Conservation (phyloP, 208 protist species). For the Crithidia fasciculata region DNA sequence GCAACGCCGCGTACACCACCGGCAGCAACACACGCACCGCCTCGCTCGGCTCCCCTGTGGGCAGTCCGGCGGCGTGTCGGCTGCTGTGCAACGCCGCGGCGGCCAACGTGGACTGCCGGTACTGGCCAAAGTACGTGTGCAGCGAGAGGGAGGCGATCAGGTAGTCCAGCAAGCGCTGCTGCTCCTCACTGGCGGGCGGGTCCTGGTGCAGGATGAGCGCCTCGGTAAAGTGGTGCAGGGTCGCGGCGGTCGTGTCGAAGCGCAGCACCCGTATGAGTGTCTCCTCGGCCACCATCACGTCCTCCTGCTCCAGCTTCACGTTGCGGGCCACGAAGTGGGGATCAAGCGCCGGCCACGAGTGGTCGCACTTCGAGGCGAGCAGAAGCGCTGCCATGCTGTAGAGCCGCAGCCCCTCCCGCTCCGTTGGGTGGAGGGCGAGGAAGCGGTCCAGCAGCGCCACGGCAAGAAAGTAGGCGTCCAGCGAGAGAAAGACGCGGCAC, state of each 20-base stretch:
- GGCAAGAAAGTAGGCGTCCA: constrained; percentile 86
- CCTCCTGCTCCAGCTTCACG: constrained; percentile 84
- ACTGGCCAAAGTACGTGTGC: constrained; percentile 63
- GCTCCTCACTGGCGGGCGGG: constrained; percentile 47
- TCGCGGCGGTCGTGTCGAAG: constrained; percentile 55
- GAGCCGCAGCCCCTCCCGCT: constrained; percentile 56
- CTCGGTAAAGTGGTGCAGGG: constrained; percentile 52
- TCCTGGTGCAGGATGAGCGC: constrained; percentile 72
- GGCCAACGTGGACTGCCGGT: constrained; percentile 55
- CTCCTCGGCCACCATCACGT: constrained; percentile 60
- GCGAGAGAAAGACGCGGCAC: constrained; percentile 36
- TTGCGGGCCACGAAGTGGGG: constrained; percentile 66
- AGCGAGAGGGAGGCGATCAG: constrained; percentile 59
- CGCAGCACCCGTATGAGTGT: constrained; percentile 47
- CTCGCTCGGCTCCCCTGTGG: constrained; percentile 45
- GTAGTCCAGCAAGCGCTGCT: constrained; percentile 62
- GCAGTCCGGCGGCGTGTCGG: constrained; percentile 40
- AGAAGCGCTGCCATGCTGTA: constrained; percentile 92
- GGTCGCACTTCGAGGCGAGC: constrained; percentile 98
- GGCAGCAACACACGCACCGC: constrained; percentile 49
- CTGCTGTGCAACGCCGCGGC: constrained; percentile 72
- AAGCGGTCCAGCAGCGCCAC: constrained; percentile 84
- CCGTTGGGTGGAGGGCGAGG: constrained; percentile 59
- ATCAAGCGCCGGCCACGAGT: constrained; percentile 96
- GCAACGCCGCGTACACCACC: constrained; percentile 35